These are phyloP conservation scores for Linanthus parryae DNA, from an alignment of 148 eudicot species.

Conservation along the genomic window DNA sequence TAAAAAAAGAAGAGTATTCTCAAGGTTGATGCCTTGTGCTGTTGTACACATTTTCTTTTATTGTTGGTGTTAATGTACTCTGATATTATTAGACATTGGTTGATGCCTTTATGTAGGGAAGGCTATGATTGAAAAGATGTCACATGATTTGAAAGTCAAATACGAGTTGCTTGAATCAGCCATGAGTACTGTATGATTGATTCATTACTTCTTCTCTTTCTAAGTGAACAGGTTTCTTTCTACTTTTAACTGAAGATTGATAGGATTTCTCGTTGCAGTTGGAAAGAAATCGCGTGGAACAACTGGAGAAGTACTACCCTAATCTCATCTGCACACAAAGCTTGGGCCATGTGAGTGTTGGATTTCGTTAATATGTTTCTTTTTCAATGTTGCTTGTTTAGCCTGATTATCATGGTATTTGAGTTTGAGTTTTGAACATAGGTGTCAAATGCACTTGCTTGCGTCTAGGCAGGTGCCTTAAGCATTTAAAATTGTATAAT, in stretches of 20 bases:
- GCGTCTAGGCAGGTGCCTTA: too few species aligned
- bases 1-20: slow-evolving; percentile 45
- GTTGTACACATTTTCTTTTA: background rate
- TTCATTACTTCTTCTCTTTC: background rate
- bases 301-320: slow-evolving; percentile 87
- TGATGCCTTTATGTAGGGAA: slow-evolving; percentile 44
- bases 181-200: slow-evolving; percentile 38
- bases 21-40: slow-evolving; percentile 39
- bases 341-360: slow-evolving; percentile 72
- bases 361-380: background rate
- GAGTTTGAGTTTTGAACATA: too few species aligned
- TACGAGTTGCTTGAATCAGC: slow-evolving; percentile 71
- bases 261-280: slow-evolving; percentile 47
- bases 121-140: slow-evolving; percentile 62
- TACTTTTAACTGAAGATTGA: background rate
- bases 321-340: slow-evolving; percentile 85
- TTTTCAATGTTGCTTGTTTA: background rate
- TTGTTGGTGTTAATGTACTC: background rate
- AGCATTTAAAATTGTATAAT: too few species aligned
- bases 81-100: slow-evolving; percentile 6
- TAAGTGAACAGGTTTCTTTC: slow-evolving; percentile 5
- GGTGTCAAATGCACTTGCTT: too few species aligned
- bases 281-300: slow-evolving; percentile 67
- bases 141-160: slow-evolving; percentile 55
- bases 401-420: too few species aligned